Conservation (phyloP, 192 early-diverging fungal species). For the Rhizoclosmatium sp. region DNA sequence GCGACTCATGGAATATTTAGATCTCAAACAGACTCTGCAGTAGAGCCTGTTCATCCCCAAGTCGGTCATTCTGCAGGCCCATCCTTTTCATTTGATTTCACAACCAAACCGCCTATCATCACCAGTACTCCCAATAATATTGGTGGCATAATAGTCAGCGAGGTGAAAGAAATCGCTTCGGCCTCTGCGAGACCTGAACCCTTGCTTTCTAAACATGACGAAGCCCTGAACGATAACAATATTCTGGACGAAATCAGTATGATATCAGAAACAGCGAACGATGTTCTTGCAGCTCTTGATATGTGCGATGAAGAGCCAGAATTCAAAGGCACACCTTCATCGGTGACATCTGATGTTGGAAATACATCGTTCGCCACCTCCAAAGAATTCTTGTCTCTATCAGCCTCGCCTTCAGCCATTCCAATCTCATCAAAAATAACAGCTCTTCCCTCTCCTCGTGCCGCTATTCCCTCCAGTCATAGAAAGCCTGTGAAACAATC, state of each 20-base stretch:
- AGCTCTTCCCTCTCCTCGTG: background rate
- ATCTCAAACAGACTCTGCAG: background rate
- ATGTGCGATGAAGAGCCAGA: background rate
- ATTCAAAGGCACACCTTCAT: background rate
- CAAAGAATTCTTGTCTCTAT: background rate
- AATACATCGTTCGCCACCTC: background rate
- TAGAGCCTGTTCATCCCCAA: background rate
- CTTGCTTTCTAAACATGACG: background rate
- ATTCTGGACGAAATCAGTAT: constrained; percentile 19
- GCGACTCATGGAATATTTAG: background rate
- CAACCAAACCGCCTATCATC: background rate
- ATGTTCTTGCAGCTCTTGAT: constrained; percentile 18
- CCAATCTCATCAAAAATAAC: constrained; percentile 3
- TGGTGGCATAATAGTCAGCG: too few relatives aligned
- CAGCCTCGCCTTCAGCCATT: background rate
- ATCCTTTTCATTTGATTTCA: constrained; percentile 2
- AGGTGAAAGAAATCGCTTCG: too few relatives aligned
- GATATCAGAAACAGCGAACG: constrained; percentile 12
- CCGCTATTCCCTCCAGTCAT: background rate
- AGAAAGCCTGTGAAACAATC: constrained; percentile 8
- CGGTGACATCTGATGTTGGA: background rate
- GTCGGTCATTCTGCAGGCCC: background rate
- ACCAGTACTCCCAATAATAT: too few relatives aligned
- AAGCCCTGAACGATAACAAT: background rate
- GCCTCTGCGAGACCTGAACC: background rate